Base-by-base conservation (phyloP, 2,329 filamentous ascomycete genomes). In the Trichoderma sp. region DNA sequence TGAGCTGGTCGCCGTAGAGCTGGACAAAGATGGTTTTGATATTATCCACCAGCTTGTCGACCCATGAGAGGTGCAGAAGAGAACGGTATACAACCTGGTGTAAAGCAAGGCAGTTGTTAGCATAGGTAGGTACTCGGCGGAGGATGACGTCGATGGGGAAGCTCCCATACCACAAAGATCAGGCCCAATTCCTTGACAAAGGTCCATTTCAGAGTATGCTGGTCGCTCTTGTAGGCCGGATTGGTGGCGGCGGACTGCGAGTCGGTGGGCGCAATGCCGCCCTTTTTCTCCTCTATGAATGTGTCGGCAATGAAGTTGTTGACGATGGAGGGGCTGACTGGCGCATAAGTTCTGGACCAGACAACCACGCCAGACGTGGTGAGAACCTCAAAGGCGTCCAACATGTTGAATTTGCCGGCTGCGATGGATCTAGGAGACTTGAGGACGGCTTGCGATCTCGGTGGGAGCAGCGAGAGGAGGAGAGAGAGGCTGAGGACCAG, bases 291-390 rank as follows among this genome's bases (percentile, higher is more conserved):
- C 82, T 99, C 96, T 77, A 99, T 97, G 79, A 99, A 97, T 77
- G 97, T 93, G 81, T 98, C 94, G 79, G 90, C 90, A 81, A 99
- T 97, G 80, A 99, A 90, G 83, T 89, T 91, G 84, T 99, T 97
- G 84, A 99, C 90, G 72, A 97, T 85, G 74, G 91, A 89, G 54
- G 92, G 87, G 78, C 89, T 94, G 77, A 97, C 89, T 2, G 91
- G 86, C 66, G 90, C 89, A 79, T 95, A 97, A 30, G 89, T 91
- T 78, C 92, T 91, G 71, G 95, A 97, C 96, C 96, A 99, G 67
- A 99, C 88, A 69, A 99, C 96, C 71, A 99, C 94, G 68, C 96
- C 96, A 4, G 94, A 97, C 46, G 95, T 97, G 70, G 95, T 97
- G 71, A 99, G 82, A 73, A 99, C 96, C 81, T 99, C 95, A 79